These are phyloP conservation scores for Rubia tinctorum DNA, from an alignment of 305 asterid species.

Conservation along the genomic window DNA sequence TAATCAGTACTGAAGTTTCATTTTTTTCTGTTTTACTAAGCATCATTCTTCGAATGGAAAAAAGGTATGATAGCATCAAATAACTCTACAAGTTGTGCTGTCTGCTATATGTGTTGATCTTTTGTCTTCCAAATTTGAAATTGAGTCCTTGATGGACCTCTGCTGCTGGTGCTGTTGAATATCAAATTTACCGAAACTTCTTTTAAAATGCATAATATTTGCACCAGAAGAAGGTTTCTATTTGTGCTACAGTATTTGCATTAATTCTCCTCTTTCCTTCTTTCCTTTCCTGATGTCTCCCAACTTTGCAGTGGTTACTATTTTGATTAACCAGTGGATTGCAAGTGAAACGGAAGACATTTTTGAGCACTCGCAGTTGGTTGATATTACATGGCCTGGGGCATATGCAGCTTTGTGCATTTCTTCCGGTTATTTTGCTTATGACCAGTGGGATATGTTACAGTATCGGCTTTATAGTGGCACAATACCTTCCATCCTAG, in stretches of 20 bases:
- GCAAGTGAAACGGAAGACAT: constrained; percentile 25
- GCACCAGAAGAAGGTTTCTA: background rate
- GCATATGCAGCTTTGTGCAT: constrained; percentile 73
- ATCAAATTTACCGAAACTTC: background rate
- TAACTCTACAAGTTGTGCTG: background rate
- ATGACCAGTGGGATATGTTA: constrained; percentile 93
- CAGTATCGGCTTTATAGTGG: constrained; percentile 62
- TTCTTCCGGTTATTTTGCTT: constrained; percentile 90
- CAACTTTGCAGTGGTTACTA: constrained; percentile 42
- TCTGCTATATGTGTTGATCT: background rate
- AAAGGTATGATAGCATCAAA: background rate
- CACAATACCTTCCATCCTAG: constrained; percentile 69
- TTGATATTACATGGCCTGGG: constrained; percentile 67
- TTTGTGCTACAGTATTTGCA: background rate
- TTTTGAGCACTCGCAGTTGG: constrained; percentile 19
- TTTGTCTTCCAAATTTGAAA: background rate
- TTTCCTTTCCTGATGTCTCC: constrained; percentile 1
- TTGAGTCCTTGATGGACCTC: background rate
- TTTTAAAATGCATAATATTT: background rate
- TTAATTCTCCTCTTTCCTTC: background rate
- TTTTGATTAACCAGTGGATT: constrained; percentile 52
- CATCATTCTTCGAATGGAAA: background rate
- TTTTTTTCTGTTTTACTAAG: no score
- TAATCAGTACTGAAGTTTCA: background rate
- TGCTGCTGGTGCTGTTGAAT: background rate